phyloP scores from a whole-genome alignment of 2,329 filamentous ascomycete genomes.

The Diaporthe ilicicola region DNA sequence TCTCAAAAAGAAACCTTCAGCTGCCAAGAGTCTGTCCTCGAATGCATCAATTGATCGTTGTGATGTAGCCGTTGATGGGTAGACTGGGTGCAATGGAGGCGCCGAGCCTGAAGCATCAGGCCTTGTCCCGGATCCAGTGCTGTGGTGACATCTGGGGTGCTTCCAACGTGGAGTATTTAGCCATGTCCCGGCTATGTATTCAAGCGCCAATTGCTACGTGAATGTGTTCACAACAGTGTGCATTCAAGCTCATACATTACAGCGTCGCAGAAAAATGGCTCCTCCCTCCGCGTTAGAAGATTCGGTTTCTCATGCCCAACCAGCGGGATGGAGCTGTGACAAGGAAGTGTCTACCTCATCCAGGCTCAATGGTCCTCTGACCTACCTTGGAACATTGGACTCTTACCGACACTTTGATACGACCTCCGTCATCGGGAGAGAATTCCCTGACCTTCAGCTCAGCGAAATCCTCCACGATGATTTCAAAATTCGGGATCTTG shows the following conservation, averaged over 20 bases:
- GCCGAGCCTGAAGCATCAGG: background rate
- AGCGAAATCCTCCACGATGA: constrained; percentile 43
- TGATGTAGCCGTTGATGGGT: background rate
- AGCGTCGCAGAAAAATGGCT: background rate
- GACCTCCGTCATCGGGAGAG: constrained; percentile 49
- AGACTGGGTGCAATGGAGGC: background rate
- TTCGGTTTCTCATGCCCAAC: background rate
- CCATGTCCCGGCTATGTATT: background rate
- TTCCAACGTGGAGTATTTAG: background rate
- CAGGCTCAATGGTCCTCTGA: background rate
- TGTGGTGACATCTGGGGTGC: background rate
- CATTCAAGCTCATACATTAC: background rate
- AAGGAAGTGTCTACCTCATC: background rate
- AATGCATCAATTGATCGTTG: background rate
- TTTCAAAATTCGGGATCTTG: constrained; percentile 43
- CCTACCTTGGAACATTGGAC: constrained; percentile 41
- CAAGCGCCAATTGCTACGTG: background rate
- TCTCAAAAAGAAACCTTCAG: background rate
- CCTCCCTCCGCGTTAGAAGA: background rate
- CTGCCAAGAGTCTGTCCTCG: background rate
- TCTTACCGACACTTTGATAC: constrained; percentile 45
- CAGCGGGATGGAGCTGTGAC: background rate
- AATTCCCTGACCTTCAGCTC: constrained; percentile 50
- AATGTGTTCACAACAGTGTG: background rate
- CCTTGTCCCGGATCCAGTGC: background rate